A percentile compares a stretch with the other conserved stretches of the same genome.
Evolutionary conservation across 2,329 filamentous ascomycete genomes (phyloP).

Genomic region (Curvularia eragrostidis): DNA sequence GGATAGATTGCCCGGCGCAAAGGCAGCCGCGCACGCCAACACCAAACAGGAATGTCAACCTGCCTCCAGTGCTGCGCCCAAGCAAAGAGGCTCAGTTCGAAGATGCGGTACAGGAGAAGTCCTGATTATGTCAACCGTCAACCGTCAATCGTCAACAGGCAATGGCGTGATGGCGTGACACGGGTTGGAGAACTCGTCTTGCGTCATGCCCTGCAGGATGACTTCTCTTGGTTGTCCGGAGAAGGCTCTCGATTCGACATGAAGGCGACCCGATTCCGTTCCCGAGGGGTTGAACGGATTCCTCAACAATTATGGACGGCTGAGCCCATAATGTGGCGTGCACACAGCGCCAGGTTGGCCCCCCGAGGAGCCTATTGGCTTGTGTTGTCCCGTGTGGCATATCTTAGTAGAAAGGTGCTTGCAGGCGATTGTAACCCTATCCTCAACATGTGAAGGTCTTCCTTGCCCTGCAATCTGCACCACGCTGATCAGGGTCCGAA

Average conservation of each 20-base stretch:
- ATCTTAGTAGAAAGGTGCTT: conserved; percentile 19
- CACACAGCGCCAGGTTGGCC: conserved; percentile 10
- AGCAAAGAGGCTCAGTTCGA: background rate
- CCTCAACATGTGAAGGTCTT: conserved; percentile 24
- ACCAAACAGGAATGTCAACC: conserved; percentile 2
- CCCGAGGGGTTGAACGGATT: conserved; percentile 10
- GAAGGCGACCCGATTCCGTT: conserved; percentile 4
- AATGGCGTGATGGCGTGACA: conserved; percentile 2
- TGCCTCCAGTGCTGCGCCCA: background rate
- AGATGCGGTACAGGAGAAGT: background rate
- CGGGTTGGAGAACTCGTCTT: background rate
- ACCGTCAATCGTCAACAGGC: too few species aligned
- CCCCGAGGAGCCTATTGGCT: conserved; percentile 7
- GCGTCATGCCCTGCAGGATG: conserved; percentile 19
- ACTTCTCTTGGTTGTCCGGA: conserved; percentile 5
- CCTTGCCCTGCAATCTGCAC: conserved; percentile 9
- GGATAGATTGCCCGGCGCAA: conserved; percentile 21
- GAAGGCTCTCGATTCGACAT: conserved; percentile 3
- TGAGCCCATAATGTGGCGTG: conserved; percentile 19
- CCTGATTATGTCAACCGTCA: background rate
- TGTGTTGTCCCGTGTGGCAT: conserved; percentile 14
- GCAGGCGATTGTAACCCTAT: conserved; percentile 14
- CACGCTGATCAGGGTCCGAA: conserved; percentile 27
- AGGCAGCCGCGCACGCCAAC: background rate
- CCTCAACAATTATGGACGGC: conserved; percentile 7